Percentiles rank a stretch among this genome's conserved stretches.
These are phyloP conservation scores for Ogataea methylovora DNA, from an alignment of 805 yeast genomes.

Conservation along the genomic window DNA sequence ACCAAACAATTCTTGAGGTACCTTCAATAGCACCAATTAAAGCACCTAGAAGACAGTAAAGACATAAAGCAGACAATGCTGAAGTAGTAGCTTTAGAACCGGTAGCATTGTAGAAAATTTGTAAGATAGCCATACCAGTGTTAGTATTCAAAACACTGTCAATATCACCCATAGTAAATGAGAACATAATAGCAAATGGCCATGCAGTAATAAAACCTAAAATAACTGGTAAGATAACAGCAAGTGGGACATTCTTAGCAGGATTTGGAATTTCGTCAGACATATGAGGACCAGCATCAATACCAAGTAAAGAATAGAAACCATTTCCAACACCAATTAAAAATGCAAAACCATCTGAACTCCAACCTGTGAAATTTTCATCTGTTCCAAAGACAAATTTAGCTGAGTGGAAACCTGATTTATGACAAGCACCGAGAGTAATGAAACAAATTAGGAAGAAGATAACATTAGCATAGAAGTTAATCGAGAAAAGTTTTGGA, in stretches of 20 bases:
- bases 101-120: conserved; percentile 10
- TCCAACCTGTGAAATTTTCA: conserved; percentile 23
- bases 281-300: conserved; percentile 26
- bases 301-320: conserved; percentile 20
- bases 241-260: conserved; percentile 21
- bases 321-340: conserved; percentile 21
- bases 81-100: conserved; percentile 9
- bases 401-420: conserved; percentile 8
- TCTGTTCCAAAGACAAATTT: conserved; percentile 18
- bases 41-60: conserved; percentile 8
- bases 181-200: conserved; percentile 20
- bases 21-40: conserved; percentile 10
- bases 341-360: conserved; percentile 19
- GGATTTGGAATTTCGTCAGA: conserved; percentile 24
- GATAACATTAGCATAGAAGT: too few species aligned
- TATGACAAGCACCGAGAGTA: conserved; percentile 14
- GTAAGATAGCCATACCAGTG: conserved; percentile 7
- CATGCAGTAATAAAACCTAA: conserved; percentile 23
- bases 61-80: conserved; percentile 6
- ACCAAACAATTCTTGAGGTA: conserved; percentile 11
- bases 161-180: conserved; percentile 19
- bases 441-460: conserved; percentile 16
- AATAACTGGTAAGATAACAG: conserved; percentile 21
- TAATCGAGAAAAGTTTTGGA: too few species aligned
- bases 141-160: conserved; percentile 9